Base-by-base conservation (phyloP, 306 rosid species). In the Cicer arietinum region DNA sequence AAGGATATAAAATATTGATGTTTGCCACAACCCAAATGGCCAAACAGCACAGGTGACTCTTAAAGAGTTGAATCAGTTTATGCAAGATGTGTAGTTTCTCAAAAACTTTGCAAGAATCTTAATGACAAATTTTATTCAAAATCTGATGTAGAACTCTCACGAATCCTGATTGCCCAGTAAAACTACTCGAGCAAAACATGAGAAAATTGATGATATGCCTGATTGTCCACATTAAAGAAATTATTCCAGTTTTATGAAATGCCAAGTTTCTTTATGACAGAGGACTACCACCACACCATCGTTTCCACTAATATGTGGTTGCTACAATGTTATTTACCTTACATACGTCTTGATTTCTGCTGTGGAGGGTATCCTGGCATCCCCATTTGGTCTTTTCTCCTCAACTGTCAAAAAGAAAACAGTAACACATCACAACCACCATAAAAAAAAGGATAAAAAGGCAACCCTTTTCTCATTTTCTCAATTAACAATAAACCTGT, bases 381-480 rank as follows among this genome's bases (percentile, higher is more conserved):
- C 80, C 92, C 90, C 95, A 85, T 83, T 77, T 80, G 81, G 22
- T 91, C 95, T 86, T 89, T 91, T 76, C 92, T 89, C 80, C 97
- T 88, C 85, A 89, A 60, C 97, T 89, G 95, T 71, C 67, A 39
- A 56, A 71, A 79, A 43, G 42, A 67, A 65, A 81, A 65, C n/a
- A 54, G 65, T 48, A 51, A 69, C 64, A 68, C 10, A 71, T 82
- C 50, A 68, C 18, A 68, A 78, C 47, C 11, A 54, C 48, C 53
- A 42, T 59, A 39, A 64, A 58, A 14, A 14, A 43, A 58, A 52
- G 41, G 48, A 16, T 25, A 50, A 41, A 60, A 60, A 11, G 43
- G 37, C 30, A 52, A 46, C 37, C 12, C 76, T 51, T 8, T 44
- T 4, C 35, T 10, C 73, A 12, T 11, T 51, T 46, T 30, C 52